Evolutionary conservation across 148 eudicot genomes (phyloP).

Genomic region (Dysphania ambrosioides): DNA sequence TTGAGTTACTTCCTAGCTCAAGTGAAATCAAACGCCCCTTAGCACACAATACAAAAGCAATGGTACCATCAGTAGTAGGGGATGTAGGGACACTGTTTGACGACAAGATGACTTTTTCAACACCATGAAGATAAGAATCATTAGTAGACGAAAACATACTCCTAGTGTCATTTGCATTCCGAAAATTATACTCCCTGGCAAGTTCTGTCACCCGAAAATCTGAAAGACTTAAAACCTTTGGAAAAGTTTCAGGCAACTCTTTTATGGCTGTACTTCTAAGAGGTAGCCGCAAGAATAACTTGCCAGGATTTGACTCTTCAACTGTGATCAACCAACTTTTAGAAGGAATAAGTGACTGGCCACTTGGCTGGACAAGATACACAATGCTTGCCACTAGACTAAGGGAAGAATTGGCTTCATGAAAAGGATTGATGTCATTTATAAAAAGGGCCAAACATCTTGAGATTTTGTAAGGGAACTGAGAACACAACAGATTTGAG

Average conservation of each 20-base stretch:
- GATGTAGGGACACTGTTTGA: neutral
- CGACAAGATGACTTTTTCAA: conserved; percentile 16
- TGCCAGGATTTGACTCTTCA: conserved; percentile 19
- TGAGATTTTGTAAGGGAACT: conserved; percentile 14
- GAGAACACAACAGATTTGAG: conserved; percentile 10
- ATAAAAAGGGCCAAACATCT: neutral
- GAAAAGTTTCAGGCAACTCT: conserved; percentile 8
- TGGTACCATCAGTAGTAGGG: conserved; percentile 9
- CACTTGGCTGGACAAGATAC: conserved; percentile 21
- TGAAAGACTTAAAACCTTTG: conserved; percentile 10
- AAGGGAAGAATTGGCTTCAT: neutral
- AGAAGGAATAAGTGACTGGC: neutral
- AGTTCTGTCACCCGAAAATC: conserved; percentile 15
- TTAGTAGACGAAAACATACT: neutral
- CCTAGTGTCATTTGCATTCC: neutral
- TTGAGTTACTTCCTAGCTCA: neutral
- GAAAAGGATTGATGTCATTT: neutral
- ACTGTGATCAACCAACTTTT: conserved; percentile 23
- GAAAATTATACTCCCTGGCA: conserved; percentile 3
- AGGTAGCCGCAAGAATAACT: conserved; percentile 15
- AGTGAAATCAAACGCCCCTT: conserved; percentile 12
- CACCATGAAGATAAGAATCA: neutral
- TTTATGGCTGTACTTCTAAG: conserved; percentile 7
- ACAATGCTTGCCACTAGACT: conserved; percentile 16
- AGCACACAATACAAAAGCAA: conserved; percentile 3